Conservation (phyloP, 1,284 basidiomycete species). For the Ceratobasidium sp. region DNA sequence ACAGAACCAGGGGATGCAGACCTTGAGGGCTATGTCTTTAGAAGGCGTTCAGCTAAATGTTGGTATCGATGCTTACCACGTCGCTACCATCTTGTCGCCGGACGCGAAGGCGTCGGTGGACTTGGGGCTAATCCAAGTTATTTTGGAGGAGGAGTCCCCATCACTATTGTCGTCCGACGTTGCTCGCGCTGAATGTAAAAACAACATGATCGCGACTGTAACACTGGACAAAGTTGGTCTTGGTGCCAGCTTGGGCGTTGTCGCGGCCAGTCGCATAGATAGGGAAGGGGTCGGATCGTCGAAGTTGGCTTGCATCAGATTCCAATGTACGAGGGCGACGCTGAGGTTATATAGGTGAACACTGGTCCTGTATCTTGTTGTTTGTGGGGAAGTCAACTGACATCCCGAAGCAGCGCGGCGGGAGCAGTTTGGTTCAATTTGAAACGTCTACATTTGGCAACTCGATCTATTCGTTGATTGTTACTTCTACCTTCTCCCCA, state of each 20-base stretch:
- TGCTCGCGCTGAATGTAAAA: neutral
- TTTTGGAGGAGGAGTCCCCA: neutral
- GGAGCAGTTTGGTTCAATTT: neutral
- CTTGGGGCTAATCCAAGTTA: neutral
- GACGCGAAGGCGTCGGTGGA: conserved; percentile 2
- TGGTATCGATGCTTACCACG: conserved; percentile 1
- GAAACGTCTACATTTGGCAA: neutral
- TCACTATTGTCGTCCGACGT: neutral
- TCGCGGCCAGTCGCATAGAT: neutral
- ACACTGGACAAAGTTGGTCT: neutral
- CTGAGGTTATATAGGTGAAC: too few species aligned
- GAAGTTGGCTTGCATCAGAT: neutral
- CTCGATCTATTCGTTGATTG: conserved; percentile 41
- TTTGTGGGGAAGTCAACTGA: too few species aligned
- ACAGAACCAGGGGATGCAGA: conserved; percentile 5
- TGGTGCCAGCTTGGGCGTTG: conserved; percentile 1
- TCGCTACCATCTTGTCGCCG: conserved; percentile 30
- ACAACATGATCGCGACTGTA: neutral
- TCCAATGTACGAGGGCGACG: too few species aligned
- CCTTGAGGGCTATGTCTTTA: neutral
- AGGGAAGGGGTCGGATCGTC: neutral
- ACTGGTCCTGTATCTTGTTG: too few species aligned
- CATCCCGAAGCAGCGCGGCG: too few species aligned
- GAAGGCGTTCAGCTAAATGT: neutral
- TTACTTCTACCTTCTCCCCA: conserved; percentile 45